phyloP scores from a whole-genome alignment of 257 asterid genomes.

The Voacanga thouarsii region DNA sequence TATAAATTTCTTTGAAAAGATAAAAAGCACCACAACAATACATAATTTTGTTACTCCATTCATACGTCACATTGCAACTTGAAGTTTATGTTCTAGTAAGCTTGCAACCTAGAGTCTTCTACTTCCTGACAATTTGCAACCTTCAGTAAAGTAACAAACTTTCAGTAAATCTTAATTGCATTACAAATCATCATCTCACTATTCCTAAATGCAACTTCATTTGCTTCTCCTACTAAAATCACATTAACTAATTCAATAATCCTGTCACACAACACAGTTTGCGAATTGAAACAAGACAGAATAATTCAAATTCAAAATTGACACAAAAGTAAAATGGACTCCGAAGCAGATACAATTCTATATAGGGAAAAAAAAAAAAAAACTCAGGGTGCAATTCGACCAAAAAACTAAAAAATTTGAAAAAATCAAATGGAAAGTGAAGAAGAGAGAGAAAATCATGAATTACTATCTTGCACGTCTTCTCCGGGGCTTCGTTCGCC shows the following conservation, averaged over 20 bases:
- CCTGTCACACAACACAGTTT: not conserved
- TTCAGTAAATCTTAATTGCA: not conserved
- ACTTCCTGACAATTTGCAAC: not conserved
- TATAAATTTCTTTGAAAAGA: not conserved
- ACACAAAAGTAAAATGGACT: not conserved
- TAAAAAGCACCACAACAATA: not conserved
- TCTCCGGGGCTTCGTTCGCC: conserved; percentile 66
- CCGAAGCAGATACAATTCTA: not conserved
- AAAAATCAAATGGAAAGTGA: not conserved
- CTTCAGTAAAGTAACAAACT: no score
- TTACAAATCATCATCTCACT: not conserved
- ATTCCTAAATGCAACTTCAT: not conserved
- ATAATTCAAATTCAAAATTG: not conserved
- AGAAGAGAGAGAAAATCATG: not conserved
- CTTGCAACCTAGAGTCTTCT: not conserved
- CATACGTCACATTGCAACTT: not conserved
- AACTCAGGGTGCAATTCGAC: not conserved
- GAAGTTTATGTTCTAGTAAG: not conserved
- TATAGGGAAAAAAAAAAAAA: no score
- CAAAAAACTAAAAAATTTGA: not conserved
- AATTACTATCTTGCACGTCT: conserved; percentile 56
- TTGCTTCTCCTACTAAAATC: not conserved
- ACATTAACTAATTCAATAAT: not conserved
- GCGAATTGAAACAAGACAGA: not conserved
- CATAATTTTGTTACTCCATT: not conserved